Conservation (phyloP, 1,284 basidiomycete species). For the Rhodotorula sp. region DNA sequence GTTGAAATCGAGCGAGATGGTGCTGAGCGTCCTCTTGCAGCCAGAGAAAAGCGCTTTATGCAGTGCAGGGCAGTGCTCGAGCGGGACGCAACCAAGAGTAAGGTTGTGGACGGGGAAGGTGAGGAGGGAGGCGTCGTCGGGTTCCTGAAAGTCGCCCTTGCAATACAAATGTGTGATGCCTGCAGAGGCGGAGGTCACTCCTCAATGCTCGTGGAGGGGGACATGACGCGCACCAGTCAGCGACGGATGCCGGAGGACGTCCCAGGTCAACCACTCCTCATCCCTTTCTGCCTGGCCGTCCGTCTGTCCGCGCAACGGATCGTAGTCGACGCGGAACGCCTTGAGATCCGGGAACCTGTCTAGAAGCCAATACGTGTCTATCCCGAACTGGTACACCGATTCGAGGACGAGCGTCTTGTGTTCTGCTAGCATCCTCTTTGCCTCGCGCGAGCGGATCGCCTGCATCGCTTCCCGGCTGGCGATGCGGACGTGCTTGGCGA, state of each 20-base stretch:
- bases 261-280: slow-evolving; percentile 31
- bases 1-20: slow-evolving; percentile 24
- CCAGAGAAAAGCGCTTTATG: slow-evolving; percentile 27
- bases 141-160: slow-evolving; percentile 24
- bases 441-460: slow-evolving; percentile 24
- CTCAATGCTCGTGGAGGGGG: background rate
- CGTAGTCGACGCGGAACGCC: slow-evolving; percentile 22
- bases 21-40: slow-evolving; percentile 18
- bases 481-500: slow-evolving; percentile 24
- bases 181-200: background rate
- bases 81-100: slow-evolving; percentile 21
- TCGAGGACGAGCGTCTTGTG: slow-evolving; percentile 19
- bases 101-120: slow-evolving; percentile 18
- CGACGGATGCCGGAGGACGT: slow-evolving; percentile 28
- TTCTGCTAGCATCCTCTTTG: slow-evolving; percentile 13
- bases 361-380: slow-evolving; percentile 28
- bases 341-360: slow-evolving; percentile 19
- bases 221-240: slow-evolving; percentile 3
- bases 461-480: slow-evolving; percentile 5
- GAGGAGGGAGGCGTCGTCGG: slow-evolving; percentile 16
- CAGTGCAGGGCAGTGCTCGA: slow-evolving; percentile 6
- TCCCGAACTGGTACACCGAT: slow-evolving; percentile 15
- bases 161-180: slow-evolving; percentile 22
- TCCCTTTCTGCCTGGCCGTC: slow-evolving; percentile 30
- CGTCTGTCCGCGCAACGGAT: slow-evolving; percentile 4